These are phyloP conservation scores for Streptanthus diversifolius DNA, from an alignment of 345 rosid species.

Conservation along the genomic window DNA sequence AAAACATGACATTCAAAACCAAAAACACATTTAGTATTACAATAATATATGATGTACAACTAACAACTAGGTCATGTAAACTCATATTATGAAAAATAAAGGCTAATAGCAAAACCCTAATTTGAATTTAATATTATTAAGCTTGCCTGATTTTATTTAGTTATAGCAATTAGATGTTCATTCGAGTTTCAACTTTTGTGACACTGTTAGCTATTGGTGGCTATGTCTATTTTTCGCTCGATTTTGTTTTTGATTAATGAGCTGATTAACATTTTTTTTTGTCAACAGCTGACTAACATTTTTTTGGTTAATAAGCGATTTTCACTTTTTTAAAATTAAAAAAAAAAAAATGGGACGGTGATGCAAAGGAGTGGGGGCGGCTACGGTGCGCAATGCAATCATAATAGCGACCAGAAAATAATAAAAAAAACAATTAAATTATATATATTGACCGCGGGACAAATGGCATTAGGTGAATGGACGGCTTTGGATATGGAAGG, in stretches of 20 bases:
- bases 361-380: not conserved
- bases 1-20: not conserved
- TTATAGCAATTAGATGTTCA: no score
- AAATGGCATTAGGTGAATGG: conserved; percentile 4
- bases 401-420: not conserved
- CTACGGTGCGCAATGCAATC: not conserved
- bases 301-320: not conserved
- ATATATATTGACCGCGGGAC: not conserved
- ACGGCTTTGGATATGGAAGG: not conserved
- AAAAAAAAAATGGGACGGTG: not conserved
- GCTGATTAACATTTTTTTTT: not conserved
- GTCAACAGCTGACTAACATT: no score
- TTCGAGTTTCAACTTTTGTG: no score
- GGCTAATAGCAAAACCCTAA: not conserved
- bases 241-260: not conserved
- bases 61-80: not conserved
- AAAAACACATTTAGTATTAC: not conserved
- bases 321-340: not conserved
- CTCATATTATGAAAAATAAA: not conserved
- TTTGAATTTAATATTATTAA: no score
- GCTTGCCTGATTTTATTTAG: no score
- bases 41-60: not conserved
- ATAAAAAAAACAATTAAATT: not conserved
- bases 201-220: not conserved
- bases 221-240: not conserved